Base-by-base conservation (phyloP, 2,329 filamentous ascomycete species). In the Neofusicoccum cordaticola region DNA sequence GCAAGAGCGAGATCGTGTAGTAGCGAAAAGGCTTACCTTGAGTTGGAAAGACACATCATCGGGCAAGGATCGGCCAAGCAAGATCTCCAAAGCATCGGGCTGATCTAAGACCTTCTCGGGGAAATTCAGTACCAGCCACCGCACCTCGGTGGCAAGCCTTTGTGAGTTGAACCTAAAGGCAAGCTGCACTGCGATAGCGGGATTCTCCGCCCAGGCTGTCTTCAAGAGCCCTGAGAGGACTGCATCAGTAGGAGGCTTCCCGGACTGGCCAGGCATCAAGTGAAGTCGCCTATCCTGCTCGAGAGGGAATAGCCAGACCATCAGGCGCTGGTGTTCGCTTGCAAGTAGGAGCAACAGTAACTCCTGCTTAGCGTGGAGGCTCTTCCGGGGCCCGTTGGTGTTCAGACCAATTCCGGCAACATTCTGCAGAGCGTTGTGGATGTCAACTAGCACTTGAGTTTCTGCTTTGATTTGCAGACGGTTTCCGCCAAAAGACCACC, bases 401-500 rank as follows among this genome's bases (percentile, higher is more conserved):
- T 74, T 74, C 4, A 65, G 80, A 3, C 86, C 89, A 41, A 91
- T 85, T 66, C 81, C 82, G 0, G 85, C 82, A 11, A 93, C 84
- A 2, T 80, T 83, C 67, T 88, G 87, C 67, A 99, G 79, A 13
- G 88, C 85, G 11, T 79, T 75, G 56, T 89, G 81, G 41, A 97
- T 88, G 73, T 97, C 93, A 6, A 85, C 84, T 44, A 98, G 84
- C 17, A 97, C 81, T 69, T 90, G 90, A 39, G 92, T 87, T 78
- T 99, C 95, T 0, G 96, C 94, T 80, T 96, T 98, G 60, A 98
- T 83, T 74, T 99, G 95, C 15, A 99, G 80, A 56, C 91, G 86
- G 74, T 97, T 99, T 71, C 94, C 95, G 64, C 95, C 95, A 77
- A 95, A 98, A 0, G 95, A 96, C 94, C 95, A 99, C 69, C 82